Evolutionary conservation across 148 eudicot species (phyloP), one percentile per base, ranked within the genome.

Genomic region (Dysphania ambrosioides): DNA sequence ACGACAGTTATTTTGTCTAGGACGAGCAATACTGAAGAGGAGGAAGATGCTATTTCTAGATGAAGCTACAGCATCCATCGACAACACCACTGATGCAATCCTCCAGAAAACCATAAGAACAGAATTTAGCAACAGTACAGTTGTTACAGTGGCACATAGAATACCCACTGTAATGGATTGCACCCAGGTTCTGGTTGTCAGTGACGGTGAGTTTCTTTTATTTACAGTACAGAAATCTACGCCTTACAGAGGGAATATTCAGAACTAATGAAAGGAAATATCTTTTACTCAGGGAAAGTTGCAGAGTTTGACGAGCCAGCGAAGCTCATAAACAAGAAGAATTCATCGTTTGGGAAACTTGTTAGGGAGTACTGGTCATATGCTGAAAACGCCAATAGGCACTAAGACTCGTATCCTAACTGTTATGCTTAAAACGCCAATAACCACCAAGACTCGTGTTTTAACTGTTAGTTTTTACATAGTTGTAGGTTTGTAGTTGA

Each of bases 51-150:
- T 88, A 44, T 83, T 86, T 27, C 89, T 88, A 36, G 91, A 88
- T 72, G 91, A 88, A 82, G 91, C 91, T 40, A 88, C 91, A 24
- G 89, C 91, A 57, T 88, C 91, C 18, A 80, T 88, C n/a, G 91
- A 88, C 74, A 88, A 86, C 73, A 74, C 85, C 23, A 86, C 91
- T 2, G 91, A 88, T 68, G 71, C 78, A 2, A 68, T 82, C 51
- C 81, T 88, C 18, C 91, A 88, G 72, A 85, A 81, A 70, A 82
- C 87, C 35, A 86, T 88, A 36, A 40, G 88, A 53, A 75, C 78
- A 78, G 89, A 88, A 70, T 88, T 88, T 47, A 73, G 61, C 8
- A 75, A 79, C 55, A 82, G 87, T 71, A 88, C 91, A 9, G 87
- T 87, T 3, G 80, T 87, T 35, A 87, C 91, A 47, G 88, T 87